Conservation (phyloP, 108 stramenopile genomes). For the Cyclotella kingstonii region DNA sequence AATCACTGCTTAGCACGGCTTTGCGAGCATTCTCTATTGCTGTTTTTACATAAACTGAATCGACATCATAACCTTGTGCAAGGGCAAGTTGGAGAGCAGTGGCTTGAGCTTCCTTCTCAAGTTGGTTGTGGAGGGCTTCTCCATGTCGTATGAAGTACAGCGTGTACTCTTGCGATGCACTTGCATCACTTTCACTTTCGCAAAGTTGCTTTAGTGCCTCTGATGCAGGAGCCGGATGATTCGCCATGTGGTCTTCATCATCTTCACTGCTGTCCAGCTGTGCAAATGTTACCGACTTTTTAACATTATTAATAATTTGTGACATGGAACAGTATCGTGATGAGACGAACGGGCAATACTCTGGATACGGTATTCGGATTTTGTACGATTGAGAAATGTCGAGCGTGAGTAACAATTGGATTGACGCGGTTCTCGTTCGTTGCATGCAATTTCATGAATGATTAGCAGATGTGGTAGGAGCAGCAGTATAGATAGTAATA, state of each 20-base stretch:
- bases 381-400: no score
- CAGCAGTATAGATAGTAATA: no score
- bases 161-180: slow-evolving; percentile 1
- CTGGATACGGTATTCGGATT: no score
- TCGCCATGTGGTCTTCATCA: background rate
- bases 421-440: no score
- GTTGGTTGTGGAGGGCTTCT: slow-evolving; percentile 22
- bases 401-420: no score
- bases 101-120: slow-evolving; percentile 17
- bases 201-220: background rate
- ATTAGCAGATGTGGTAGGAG: no score
- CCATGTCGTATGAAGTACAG: slow-evolving; percentile 35
- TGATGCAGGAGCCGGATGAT: background rate
- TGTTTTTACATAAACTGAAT: slow-evolving; percentile 8
- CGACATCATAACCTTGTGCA: slow-evolving; percentile 9
- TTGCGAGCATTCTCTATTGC: slow-evolving; percentile 47
- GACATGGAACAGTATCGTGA: no score
- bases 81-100: slow-evolving; percentile 1
- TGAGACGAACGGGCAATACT: no score
- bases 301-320: background rate
- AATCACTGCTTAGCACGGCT: slow-evolving; percentile 33
- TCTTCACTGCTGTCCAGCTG: background rate
- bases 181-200: background rate
- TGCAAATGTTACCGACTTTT: slow-evolving; percentile 3
- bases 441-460: no score